phyloP scores from a whole-genome alignment of 2,329 filamentous ascomycete species.

The Cordyceps tenuipes region DNA sequence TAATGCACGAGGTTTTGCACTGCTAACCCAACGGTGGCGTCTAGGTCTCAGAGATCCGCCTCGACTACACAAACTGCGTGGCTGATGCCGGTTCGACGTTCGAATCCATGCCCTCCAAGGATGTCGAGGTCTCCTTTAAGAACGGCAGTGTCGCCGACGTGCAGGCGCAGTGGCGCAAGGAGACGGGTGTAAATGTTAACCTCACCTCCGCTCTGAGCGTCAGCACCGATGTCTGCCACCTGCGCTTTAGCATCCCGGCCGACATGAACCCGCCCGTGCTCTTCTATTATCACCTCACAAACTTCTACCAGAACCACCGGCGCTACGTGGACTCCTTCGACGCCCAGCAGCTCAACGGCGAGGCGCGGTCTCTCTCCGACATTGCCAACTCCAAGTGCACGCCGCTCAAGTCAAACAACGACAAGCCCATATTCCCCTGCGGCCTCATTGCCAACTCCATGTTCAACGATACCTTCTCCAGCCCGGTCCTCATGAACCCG shows the following conservation, averaged over 20 bases:
- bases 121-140: constrained; percentile 66
- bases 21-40: neutral
- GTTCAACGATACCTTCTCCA: constrained; percentile 86
- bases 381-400: constrained; percentile 66
- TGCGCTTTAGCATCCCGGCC: constrained; percentile 74
- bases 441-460: constrained; percentile 93
- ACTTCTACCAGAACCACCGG: constrained; percentile 98
- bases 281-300: constrained; percentile 91
- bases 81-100: constrained; percentile 40
- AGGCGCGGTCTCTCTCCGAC: constrained; percentile 47
- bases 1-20: constrained; percentile 1
- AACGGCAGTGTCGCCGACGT: constrained; percentile 25
- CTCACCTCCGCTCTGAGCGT: constrained; percentile 27
- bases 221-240: constrained; percentile 51
- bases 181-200: constrained; percentile 33
- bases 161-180: constrained; percentile 33
- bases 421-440: constrained; percentile 82
- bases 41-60: constrained; percentile 79
- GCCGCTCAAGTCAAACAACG: constrained; percentile 54
- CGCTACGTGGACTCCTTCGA: constrained; percentile 90
- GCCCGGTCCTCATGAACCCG: constrained; percentile 53
- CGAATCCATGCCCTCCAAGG: constrained; percentile 43
- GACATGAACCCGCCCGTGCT: constrained; percentile 73
- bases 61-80: constrained; percentile 82
- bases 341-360: constrained; percentile 69